phyloP scores from a whole-genome alignment of 495 filamentous ascomycete genomes.

The Penicillium crystallinum region DNA sequence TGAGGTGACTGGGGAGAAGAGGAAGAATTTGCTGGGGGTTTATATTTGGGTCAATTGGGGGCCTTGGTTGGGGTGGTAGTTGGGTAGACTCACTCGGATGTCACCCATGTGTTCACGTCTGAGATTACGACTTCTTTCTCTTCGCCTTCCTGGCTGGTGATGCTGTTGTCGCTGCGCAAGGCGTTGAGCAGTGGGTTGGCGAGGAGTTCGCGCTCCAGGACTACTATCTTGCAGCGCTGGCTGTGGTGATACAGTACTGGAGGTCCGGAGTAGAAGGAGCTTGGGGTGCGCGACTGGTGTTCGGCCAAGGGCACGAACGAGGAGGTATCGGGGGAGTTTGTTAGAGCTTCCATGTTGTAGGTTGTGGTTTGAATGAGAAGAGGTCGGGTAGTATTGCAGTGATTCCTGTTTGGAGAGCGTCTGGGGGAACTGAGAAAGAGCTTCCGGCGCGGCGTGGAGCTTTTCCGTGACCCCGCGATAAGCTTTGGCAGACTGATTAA shows the following conservation, averaged over 20 bases:
- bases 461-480: constrained; percentile 4
- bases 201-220: constrained; percentile 40
- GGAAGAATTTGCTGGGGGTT: constrained; percentile 59
- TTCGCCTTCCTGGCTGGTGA: constrained; percentile 25
- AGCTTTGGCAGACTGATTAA: not conserved
- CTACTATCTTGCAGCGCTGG: constrained; percentile 54
- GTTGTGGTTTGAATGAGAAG: not conserved
- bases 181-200: constrained; percentile 26
- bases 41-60: constrained; percentile 1
- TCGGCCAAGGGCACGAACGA: constrained; percentile 68
- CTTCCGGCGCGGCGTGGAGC: constrained; percentile 4
- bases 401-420: not conserved
- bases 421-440: not conserved
- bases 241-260: constrained; percentile 76
- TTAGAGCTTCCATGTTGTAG: constrained; percentile 45
- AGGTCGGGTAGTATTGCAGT: not conserved
- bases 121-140: constrained; percentile 41
- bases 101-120: constrained; percentile 69
- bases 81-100: constrained; percentile 57
- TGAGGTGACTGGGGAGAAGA: constrained; percentile 58
- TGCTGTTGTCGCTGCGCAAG: constrained; percentile 20
- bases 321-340: constrained; percentile 40
- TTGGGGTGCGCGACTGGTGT: constrained; percentile 80
- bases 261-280: constrained; percentile 72
- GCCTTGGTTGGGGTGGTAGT: not conserved